Evolutionary conservation across 371 early-diverging fungal genomes (phyloP), one percentile per base, ranked within the genome.

Genomic region (Mycotypha africana): DNA sequence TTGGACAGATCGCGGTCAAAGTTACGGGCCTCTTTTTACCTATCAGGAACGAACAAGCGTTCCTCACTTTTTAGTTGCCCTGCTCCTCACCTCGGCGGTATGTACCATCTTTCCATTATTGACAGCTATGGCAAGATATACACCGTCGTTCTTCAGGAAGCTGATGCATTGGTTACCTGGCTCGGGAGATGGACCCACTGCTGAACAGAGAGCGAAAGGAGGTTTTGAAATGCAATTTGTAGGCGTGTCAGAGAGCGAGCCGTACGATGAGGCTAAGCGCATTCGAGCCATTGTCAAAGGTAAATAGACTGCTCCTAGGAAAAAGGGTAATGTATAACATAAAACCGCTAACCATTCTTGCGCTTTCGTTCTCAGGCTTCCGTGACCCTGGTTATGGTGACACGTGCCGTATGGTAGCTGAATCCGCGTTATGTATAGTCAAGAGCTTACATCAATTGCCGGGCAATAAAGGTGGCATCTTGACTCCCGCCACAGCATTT

Each of bases 301-400:
- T n/a, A n/a, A n/a, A n/a, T n/a, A n/a, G n/a, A n/a, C n/a, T n/a
- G n/a, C n/a, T n/a, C n/a, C n/a, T n/a, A n/a, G n/a, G n/a, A n/a
- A 85, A 47, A 53, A 30, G 16, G 3, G 16, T 14, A 5, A 31
- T 4, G 12, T 12, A 11, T 17, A 1, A n/a, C 7, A 1, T 15
- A 10, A 32, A 63, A n/a, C n/a, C n/a, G n/a, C n/a, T n/a, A n/a
- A n/a, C n/a, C n/a, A n/a, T n/a, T n/a, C n/a, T n/a, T n/a, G n/a
- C n/a, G n/a, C n/a, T n/a, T n/a, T 62, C n/a, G n/a, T n/a, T n/a
- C n/a, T n/a, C n/a, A n/a, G n/a, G 69, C 0, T 65, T 59, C 31
- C 70, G 72, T 21, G 90, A 91, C 43, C 86, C 89, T 4, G 90
- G 90, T 4, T 90, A 91, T 55, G 69, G 75, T 32, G 89, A 86